Base-by-base conservation (phyloP, 805 yeast species). In the Lipomyces starkeyi region DNA sequence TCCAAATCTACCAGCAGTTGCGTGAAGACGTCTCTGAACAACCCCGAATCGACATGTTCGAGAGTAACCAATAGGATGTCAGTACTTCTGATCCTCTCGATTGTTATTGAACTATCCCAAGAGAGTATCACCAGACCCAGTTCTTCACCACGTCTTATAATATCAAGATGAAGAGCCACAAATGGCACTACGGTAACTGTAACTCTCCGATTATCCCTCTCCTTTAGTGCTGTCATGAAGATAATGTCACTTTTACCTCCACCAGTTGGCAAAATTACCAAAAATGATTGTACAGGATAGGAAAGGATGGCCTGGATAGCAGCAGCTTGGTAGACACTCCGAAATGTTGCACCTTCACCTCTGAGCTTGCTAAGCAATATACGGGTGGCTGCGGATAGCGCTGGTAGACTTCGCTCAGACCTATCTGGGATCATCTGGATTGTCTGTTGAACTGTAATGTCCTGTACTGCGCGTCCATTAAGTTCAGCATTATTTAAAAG, bases 171-270 rank as follows among this genome's bases (percentile, higher is more conserved):
- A 8, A 47, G 53, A 6, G 3, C 25, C 13, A 47, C 53, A 14
- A 47, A 47, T 47, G 53, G 53, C 53, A 47, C 53, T 1, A 47
- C 53, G 35, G n/a, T n/a, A n/a, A n/a, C n/a, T n/a, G n/a, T n/a
- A n/a, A n/a, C n/a, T n/a, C n/a, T 37, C 43, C 43, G 3, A 13
- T 37, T 37, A 4, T 37, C 17, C 27, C 17, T 52, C 6, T 52
- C 29, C 2, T 17, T 2, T 5, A 52, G 25, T 3, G 55, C 55
- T 8, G 55, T 7, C 9, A 52, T 3, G 14, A 52, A 52, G 3
- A 20, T 6, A 2, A 52, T 3, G 29, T 52, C 55, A 11, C n/a
- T 14, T 22, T 52, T 52, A 20, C 55, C 55, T 2, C 55, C 55
- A 11, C 55, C 55, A 7, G 55, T 52, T 2, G 55, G 55, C 27